Evolutionary conservation across 2,329 filamentous ascomycete genomes (phyloP).

Genomic region (Clonostachys solani): DNA sequence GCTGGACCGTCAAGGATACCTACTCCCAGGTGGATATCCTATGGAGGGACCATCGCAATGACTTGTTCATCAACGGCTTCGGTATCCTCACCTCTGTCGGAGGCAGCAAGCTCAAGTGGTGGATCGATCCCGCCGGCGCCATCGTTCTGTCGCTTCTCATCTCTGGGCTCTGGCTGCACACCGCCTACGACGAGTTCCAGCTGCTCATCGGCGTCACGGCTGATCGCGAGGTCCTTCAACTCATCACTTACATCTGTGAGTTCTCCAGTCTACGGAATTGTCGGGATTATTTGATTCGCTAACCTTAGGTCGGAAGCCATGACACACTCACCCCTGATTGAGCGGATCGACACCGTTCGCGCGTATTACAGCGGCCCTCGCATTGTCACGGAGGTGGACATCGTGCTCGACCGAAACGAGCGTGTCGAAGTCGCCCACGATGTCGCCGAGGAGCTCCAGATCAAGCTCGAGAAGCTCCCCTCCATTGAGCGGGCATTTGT

Average conservation of each 20-base stretch:
- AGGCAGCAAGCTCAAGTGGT: slow-evolving; percentile 51
- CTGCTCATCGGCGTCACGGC: slow-evolving; percentile 58
- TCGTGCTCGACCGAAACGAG: slow-evolving; percentile 52
- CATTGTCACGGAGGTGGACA: slow-evolving; percentile 59
- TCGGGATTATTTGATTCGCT: slow-evolving; percentile 29
- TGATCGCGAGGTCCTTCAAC: slow-evolving; percentile 44
- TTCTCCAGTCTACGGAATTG: not conserved
- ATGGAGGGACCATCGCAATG: slow-evolving; percentile 54
- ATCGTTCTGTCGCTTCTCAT: slow-evolving; percentile 57
- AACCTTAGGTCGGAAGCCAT: slow-evolving; percentile 43
- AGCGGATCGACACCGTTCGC: slow-evolving; percentile 53
- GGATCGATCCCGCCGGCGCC: slow-evolving; percentile 56
- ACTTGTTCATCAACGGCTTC: slow-evolving; percentile 50
- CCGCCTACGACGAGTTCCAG: slow-evolving; percentile 59
- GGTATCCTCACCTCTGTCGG: slow-evolving; percentile 52
- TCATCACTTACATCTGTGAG: not conserved
- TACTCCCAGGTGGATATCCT: slow-evolving; percentile 54
- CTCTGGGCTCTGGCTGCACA: slow-evolving; percentile 55
- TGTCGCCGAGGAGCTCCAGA: slow-evolving; percentile 53
- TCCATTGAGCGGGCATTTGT: slow-evolving; percentile 40
- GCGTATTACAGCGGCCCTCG: slow-evolving; percentile 59
- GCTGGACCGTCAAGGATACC: slow-evolving; percentile 46
- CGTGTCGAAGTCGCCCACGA: slow-evolving; percentile 55
- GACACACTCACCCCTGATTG: slow-evolving; percentile 48
- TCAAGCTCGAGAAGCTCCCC: slow-evolving; percentile 47